These are phyloP conservation scores for Pseudogymnoascus sp. DNA, from an alignment of 2,329 filamentous ascomycete genomes.

Conservation along the genomic window DNA sequence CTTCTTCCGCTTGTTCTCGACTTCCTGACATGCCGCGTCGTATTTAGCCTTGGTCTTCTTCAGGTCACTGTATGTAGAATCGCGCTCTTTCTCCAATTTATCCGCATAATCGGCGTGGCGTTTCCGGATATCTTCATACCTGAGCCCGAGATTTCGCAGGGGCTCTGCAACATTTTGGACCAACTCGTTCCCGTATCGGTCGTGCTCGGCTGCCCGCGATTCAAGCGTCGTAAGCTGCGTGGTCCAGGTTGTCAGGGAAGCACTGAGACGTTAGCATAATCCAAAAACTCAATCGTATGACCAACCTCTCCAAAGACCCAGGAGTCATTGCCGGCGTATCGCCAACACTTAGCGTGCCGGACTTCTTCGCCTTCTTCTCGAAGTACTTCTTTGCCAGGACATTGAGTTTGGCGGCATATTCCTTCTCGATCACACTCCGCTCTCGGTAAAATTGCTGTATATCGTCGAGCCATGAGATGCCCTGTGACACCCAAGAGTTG, in stretches of 20 bases:
- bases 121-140: constrained; percentile 89
- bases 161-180: constrained; percentile 78
- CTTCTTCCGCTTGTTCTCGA: constrained; percentile 92
- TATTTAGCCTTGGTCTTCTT: constrained; percentile 91
- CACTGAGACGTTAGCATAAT: constrained; percentile 43
- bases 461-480: constrained; percentile 92
- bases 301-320: constrained; percentile 79
- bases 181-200: constrained; percentile 73
- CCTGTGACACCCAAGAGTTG: constrained; percentile 82
- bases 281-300: constrained; percentile 10
- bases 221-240: constrained; percentile 89
- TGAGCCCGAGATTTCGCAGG: constrained; percentile 62
- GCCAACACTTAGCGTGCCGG: constrained; percentile 80
- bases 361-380: constrained; percentile 91
- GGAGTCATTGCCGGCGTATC: constrained; percentile 90
- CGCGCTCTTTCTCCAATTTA: constrained; percentile 84
- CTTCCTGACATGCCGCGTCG: constrained; percentile 85
- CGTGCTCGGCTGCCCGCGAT: constrained; percentile 79
- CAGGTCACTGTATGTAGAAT: constrained; percentile 73
- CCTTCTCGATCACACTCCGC: constrained; percentile 88
- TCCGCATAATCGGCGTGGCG: constrained; percentile 81
- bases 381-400: constrained; percentile 91
- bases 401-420: constrained; percentile 84
- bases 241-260: constrained; percentile 93
- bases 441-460: constrained; percentile 97